phyloP scores from a whole-genome alignment of 2,329 filamentous ascomycete species.

The Ustilaginoidea virens region DNA sequence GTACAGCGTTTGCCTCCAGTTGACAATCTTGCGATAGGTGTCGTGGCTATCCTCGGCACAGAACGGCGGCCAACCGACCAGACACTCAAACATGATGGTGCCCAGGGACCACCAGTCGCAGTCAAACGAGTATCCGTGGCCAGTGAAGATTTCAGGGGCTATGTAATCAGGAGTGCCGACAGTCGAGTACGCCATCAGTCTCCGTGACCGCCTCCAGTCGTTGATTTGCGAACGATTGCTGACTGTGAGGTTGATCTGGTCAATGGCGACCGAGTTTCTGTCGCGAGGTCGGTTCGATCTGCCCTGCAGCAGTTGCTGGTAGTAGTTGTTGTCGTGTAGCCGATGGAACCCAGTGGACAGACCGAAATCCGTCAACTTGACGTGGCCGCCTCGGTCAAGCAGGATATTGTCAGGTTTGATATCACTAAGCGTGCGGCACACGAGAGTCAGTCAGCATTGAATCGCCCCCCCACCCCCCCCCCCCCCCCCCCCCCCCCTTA shows the following conservation, averaged over 20 bases:
- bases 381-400: conserved; percentile 85
- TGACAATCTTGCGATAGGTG: conserved; percentile 98
- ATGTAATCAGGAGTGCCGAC: conserved; percentile 98
- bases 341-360: conserved; percentile 96
- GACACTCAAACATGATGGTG: conserved; percentile 98
- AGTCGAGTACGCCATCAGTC: conserved; percentile 94
- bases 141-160: conserved; percentile 93
- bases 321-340: conserved; percentile 95
- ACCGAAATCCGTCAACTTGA: conserved; percentile 97
- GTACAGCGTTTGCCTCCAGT: conserved; percentile 90
- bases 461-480: no score
- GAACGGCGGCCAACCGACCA: conserved; percentile 97
- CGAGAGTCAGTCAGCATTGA: no score
- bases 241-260: conserved; percentile 96
- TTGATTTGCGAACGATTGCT: conserved; percentile 97
- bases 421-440: conserved; percentile 43
- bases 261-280: conserved; percentile 85
- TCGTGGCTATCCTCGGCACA: conserved; percentile 96
- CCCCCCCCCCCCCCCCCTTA: no score
- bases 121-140: conserved; percentile 87
- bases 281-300: conserved; percentile 59
- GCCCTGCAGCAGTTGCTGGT: conserved; percentile 85
- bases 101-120: conserved; percentile 99
- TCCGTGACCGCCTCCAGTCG: conserved; percentile 91
- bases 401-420: conserved; percentile 99